Evolutionary conservation across 2,329 filamentous ascomycete species (phyloP).

Genomic region (Aspergillus eucalypticola): DNA sequence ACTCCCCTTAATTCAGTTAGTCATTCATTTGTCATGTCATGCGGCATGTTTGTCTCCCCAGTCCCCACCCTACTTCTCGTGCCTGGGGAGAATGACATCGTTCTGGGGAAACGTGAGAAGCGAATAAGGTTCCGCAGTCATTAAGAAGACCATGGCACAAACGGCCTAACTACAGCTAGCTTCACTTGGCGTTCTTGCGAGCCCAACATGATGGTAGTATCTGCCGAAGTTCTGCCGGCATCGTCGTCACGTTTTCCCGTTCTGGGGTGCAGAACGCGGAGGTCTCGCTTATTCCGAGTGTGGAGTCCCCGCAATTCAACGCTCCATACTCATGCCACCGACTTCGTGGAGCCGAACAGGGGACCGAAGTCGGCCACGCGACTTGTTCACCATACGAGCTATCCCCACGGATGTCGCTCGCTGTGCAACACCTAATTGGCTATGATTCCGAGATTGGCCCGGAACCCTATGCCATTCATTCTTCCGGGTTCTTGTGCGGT

Average conservation of each 20-base stretch:
- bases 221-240: not conserved
- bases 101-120: not conserved
- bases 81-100: not conserved
- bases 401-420: not conserved
- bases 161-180: not conserved
- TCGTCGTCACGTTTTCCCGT: not conserved
- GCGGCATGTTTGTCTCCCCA: not conserved
- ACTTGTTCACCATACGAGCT: not conserved
- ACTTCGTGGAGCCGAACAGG: not conserved
- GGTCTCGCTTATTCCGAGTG: not conserved
- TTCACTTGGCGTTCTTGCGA: not conserved
- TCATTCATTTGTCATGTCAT: not conserved
- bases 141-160: not conserved
- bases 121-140: not conserved
- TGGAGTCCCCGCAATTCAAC: constrained; percentile 1
- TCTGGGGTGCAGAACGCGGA: not conserved
- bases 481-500: not conserved
- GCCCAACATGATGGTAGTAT: not conserved
- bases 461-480: not conserved
- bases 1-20: no score
- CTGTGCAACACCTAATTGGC: not conserved
- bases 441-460: not conserved
- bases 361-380: not conserved
- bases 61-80: not conserved
- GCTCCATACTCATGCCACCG: not conserved